Evolutionary conservation across 73 alveolate species (phyloP), one percentile per base, ranked within the genome.

Genomic region (Tetrahymena malaccensis): DNA sequence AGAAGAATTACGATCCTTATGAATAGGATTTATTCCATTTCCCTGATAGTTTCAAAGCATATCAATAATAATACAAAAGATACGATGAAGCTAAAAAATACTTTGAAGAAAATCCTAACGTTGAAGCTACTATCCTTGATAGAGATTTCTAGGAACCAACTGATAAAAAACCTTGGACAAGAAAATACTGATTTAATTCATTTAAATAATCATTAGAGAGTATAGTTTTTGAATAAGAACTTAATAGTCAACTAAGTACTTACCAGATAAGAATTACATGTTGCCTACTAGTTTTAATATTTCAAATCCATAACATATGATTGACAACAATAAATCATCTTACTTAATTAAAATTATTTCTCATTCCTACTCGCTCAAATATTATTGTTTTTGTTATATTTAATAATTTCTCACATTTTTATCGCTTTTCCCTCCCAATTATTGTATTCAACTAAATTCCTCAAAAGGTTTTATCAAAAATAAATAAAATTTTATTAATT

Each of bases 51-150:
- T 85, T 50, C 55, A 35, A 38, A 44, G 85, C 55, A 31, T 50
- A 34, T 21, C 43, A 34, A 89, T 34, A 31, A 55, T 34, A n/a
- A 35, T 89, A 95, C 95, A 95, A 56, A 50, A 84, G 85, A 70
- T 95, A 89, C 94, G 97, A 95, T 34, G 97, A 95, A 83, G 97
- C 97, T n/a, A 89, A 95, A 56, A 95, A 57, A 33, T 95, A 85
- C 85, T 95, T 95, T 50, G 95, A 95, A 58, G 37, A 85, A 43
- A 95, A 95, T 93, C 97, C 97, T 43, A 27, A 89, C 35, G 97
- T 95, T 56, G 94, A 89, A 89, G 97, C 97, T 12, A 57, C 93
- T 93, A 43, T 85, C 70, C 34, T 95, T 50, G 43, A 85, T 85
- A 89, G 94, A 50, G 84, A 95, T 89, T 50, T 70, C 12, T 25